Evolutionary conservation across 1,284 basidiomycete species (phyloP).

Genomic region (Xerocomus nothofagi): DNA sequence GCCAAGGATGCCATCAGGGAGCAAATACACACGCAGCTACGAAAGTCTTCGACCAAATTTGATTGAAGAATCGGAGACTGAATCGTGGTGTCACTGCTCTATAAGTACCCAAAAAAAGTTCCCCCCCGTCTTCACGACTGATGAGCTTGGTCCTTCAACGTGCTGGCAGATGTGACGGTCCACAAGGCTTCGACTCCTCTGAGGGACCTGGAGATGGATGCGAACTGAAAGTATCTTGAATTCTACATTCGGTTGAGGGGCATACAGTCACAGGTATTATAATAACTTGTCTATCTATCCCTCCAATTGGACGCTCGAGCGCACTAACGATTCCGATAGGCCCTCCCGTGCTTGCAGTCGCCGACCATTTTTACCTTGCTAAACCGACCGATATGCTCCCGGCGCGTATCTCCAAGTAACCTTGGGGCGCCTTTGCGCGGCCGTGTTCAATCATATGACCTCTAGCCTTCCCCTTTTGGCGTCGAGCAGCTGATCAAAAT

Average conservation of each 20-base stretch:
- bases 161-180: constrained; percentile 52
- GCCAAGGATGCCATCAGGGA: too few species aligned
- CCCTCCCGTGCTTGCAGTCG: too few species aligned
- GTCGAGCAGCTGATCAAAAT: background rate
- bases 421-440: background rate
- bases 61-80: too few species aligned
- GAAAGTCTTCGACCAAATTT: too few species aligned
- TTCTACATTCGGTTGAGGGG: constrained; percentile 45
- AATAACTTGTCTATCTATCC: background rate
- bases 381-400: background rate
- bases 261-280: constrained; percentile 6
- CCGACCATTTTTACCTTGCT: background rate
- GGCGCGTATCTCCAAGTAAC: background rate
- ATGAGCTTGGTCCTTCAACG: background rate
- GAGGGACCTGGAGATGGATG: constrained; percentile 54
- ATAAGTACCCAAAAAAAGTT: too few species aligned
- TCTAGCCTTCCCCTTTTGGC: background rate
- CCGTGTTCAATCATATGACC: background rate
- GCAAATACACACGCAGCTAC: too few species aligned
- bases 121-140: background rate
- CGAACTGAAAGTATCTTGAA: constrained; percentile 53
- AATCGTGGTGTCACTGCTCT: too few species aligned
- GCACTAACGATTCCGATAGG: background rate
- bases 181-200: constrained; percentile 57
- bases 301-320: background rate